Evolutionary conservation across 805 yeast species (phyloP).

Genomic region (Sugiyamaella americana): DNA sequence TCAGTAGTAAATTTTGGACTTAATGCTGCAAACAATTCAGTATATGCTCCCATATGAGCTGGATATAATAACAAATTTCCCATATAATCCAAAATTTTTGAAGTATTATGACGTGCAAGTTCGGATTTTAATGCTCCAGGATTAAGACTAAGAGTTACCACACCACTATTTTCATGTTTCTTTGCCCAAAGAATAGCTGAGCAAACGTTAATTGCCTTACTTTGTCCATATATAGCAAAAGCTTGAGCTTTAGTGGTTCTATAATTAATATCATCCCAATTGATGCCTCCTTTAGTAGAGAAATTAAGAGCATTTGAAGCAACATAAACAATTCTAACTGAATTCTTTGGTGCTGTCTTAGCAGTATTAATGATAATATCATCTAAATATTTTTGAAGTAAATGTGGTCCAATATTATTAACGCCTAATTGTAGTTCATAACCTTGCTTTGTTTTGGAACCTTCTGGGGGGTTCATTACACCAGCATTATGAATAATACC

Average conservation of each 20-base stretch:
- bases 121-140: slow-evolving; percentile 40
- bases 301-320: slow-evolving; percentile 32
- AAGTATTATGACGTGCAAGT: slow-evolving; percentile 27
- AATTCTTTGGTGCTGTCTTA: slow-evolving; percentile 21
- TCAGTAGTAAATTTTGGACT: slow-evolving; percentile 34
- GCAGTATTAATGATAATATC: slow-evolving; percentile 36
- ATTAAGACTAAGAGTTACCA: slow-evolving; percentile 35
- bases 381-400: slow-evolving; percentile 37
- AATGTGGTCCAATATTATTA: slow-evolving; percentile 43
- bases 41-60: slow-evolving; percentile 38
- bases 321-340: slow-evolving; percentile 30
- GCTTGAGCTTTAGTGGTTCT: slow-evolving; percentile 18
- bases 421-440: slow-evolving; percentile 44
- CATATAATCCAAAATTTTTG: too few relatives aligned
- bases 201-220: slow-evolving; percentile 39
- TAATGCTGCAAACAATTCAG: slow-evolving; percentile 41
- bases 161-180: slow-evolving; percentile 30
- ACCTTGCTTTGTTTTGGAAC: slow-evolving; percentile 38
- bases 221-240: slow-evolving; percentile 36
- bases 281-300: slow-evolving; percentile 34
- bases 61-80: too few relatives aligned
- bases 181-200: slow-evolving; percentile 36
- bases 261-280: slow-evolving; percentile 33
- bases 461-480: slow-evolving; percentile 37
- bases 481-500: slow-evolving; percentile 43